These are phyloP conservation scores for Rhynchospora tenuis DNA, from an alignment of 176 grass and related monocot genomes.

Conservation along the genomic window DNA sequence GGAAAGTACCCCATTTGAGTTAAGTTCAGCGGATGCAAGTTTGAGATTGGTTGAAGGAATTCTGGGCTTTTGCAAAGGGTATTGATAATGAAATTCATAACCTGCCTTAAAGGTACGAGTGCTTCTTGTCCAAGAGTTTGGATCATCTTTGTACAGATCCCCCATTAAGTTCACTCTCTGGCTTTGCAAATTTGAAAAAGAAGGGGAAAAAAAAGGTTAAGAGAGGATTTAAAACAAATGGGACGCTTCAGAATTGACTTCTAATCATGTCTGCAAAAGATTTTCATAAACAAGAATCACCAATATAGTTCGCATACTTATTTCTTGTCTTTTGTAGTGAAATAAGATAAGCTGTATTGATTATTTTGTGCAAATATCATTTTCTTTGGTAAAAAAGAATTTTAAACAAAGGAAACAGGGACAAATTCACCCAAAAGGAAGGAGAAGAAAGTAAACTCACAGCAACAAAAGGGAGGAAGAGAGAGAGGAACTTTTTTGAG, in stretches of 20 bases:
- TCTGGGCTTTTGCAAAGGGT: conserved; percentile 40
- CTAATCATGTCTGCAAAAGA: not conserved
- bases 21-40: conserved; percentile 12
- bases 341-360: not conserved
- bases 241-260: not conserved
- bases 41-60: conserved; percentile 28
- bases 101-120: conserved; percentile 57
- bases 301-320: not conserved
- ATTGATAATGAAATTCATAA: conserved; percentile 26
- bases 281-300: not conserved
- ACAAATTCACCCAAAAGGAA: not conserved
- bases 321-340: too few species aligned
- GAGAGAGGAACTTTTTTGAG: too few species aligned
- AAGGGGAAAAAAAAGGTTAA: not conserved
- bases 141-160: conserved; percentile 50
- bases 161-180: not conserved
- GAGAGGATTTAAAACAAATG: not conserved
- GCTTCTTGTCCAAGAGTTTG: conserved; percentile 61
- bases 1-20: conserved; percentile 24
- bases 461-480: too few species aligned
- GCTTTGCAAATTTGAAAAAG: not conserved
- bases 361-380: not conserved
- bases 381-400: not conserved
- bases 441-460: not conserved
- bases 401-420: not conserved